Conservation (phyloP, 495 filamentous ascomycete species). For the Entonaema liquescens region DNA sequence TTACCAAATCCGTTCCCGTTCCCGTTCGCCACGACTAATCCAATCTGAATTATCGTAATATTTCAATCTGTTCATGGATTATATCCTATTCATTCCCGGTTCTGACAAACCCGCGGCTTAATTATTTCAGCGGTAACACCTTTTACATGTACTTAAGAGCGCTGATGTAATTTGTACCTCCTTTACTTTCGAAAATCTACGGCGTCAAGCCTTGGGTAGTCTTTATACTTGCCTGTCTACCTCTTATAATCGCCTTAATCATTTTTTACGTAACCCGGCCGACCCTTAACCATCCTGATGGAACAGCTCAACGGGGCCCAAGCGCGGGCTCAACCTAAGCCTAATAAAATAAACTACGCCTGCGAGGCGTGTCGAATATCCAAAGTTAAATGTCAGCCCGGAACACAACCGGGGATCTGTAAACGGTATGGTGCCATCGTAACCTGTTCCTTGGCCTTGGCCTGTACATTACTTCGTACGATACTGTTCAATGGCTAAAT, state of each 20-base stretch:
- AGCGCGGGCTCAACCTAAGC: constrained; percentile 20
- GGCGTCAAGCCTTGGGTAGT: background rate
- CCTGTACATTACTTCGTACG: background rate
- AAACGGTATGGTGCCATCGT: constrained; percentile 50
- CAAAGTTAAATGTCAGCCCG: constrained; percentile 57
- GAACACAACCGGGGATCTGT: constrained; percentile 54
- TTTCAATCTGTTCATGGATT: background rate
- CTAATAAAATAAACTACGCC: constrained; percentile 50
- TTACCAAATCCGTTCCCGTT: background rate
- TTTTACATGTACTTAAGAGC: background rate
- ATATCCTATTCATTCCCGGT: background rate
- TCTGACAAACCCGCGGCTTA: background rate
- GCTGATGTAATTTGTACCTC: background rate
- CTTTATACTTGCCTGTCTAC: background rate
- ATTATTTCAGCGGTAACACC: background rate
- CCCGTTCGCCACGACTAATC: background rate
- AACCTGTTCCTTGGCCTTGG: background rate
- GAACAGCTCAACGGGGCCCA: constrained; percentile 22
- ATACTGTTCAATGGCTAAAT: constrained; percentile 13
- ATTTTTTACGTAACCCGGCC: background rate
- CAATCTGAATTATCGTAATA: background rate
- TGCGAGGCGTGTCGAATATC: constrained; percentile 58
- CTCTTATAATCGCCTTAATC: background rate
- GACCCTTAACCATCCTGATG: background rate
- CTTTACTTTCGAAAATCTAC: background rate